Evolutionary conservation across 2,329 filamentous ascomycete genomes (phyloP).

Genomic region (Lomentospora prolificans): DNA sequence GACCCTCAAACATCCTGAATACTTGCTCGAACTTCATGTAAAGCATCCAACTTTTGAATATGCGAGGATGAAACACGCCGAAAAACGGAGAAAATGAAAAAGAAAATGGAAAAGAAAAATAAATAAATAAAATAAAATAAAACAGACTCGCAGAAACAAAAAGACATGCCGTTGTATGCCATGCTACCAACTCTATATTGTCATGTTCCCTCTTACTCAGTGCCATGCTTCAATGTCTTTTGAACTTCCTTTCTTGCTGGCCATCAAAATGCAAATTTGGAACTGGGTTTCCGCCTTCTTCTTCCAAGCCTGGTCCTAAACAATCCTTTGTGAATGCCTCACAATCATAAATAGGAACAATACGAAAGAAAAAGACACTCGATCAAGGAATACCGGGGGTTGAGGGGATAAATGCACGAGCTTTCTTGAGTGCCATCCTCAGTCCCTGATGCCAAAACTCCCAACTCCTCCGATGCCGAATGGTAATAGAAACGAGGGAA

Average conservation of each 20-base stretch:
- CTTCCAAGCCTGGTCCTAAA: background rate
- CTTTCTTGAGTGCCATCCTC: background rate
- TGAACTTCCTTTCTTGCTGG: background rate
- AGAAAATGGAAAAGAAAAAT: background rate
- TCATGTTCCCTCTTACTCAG: background rate
- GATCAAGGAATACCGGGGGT: no score
- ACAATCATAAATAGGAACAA: background rate
- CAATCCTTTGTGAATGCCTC: background rate
- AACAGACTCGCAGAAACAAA: no score
- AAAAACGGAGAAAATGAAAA: background rate
- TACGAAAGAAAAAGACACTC: no score
- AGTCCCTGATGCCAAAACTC: background rate
- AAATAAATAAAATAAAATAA: background rate
- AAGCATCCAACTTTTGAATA: no score
- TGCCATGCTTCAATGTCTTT: background rate
- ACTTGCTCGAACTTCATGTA: background rate
- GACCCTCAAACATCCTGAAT: background rate
- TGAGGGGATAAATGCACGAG: background rate
- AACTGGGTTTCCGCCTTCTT: background rate
- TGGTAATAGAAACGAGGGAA: background rate
- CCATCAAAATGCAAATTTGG: background rate
- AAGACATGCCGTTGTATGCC: background rate
- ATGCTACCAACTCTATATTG: background rate
- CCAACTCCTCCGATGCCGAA: background rate
- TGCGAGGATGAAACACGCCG: background rate